Conservation (phyloP, 345 rosid species). For the Theobroma cacao region DNA sequence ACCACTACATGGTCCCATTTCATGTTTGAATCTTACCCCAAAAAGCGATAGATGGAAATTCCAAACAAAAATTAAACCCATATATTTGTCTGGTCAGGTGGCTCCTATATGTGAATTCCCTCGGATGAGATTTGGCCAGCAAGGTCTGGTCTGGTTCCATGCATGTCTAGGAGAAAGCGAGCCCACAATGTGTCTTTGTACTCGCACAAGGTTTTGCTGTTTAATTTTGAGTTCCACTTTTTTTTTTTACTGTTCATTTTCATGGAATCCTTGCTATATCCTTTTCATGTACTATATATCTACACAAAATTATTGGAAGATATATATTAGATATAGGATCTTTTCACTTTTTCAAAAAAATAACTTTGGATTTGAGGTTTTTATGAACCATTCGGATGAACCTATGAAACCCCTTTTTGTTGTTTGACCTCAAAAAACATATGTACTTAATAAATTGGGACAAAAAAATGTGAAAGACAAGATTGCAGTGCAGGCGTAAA, state of each 20-base stretch:
- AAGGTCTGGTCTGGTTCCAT: neutral
- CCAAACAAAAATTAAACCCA: neutral
- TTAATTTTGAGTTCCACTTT: neutral
- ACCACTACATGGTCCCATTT: neutral
- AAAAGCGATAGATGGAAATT: neutral
- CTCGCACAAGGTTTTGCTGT: slow-evolving; percentile 5
- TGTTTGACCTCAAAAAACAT: neutral
- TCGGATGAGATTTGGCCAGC: slow-evolving; percentile 6
- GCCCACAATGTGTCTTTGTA: slow-evolving; percentile 1
- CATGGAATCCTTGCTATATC: neutral
- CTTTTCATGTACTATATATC: neutral
- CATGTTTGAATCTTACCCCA: neutral
- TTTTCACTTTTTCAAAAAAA: neutral
- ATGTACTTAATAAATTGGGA: neutral
- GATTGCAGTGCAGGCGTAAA: neutral
- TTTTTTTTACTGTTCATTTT: neutral
- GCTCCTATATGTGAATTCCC: neutral
- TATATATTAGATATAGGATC: neutral
- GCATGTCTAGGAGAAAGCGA: neutral
- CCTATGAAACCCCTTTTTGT: neutral
- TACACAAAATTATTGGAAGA: neutral
- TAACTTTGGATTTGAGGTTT: neutral
- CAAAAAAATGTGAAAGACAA: neutral
- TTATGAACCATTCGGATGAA: slow-evolving; percentile 2
- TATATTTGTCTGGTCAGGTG: neutral